These are phyloP conservation scores for Tolypocladium sp. DNA, from an alignment of 2,329 filamentous ascomycete genomes.

Conservation along the genomic window DNA sequence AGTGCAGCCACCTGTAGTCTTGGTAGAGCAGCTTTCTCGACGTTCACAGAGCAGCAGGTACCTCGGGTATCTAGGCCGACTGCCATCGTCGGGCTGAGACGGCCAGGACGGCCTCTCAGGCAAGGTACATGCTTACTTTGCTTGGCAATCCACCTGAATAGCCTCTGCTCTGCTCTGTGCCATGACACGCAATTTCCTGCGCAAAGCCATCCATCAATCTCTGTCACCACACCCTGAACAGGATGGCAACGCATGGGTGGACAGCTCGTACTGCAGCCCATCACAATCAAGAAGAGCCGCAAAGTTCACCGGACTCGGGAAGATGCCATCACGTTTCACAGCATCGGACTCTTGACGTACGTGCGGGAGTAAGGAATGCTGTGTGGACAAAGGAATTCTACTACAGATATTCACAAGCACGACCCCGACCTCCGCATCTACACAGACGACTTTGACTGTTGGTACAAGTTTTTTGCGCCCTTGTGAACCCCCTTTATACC, in stretches of 20 bases:
- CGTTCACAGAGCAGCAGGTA: neutral
- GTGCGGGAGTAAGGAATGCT: neutral
- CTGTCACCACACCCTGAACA: neutral
- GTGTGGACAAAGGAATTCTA: slow-evolving; percentile 28
- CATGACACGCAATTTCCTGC: no score
- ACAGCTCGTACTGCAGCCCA: neutral
- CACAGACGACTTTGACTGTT: slow-evolving; percentile 31
- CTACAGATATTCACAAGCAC: slow-evolving; percentile 37
- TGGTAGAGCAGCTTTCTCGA: neutral
- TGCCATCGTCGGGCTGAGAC: neutral
- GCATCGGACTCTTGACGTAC: neutral
- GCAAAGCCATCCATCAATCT: neutral
- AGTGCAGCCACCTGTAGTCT: neutral
- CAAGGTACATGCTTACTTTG: neutral
- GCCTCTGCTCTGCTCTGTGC: neutral
- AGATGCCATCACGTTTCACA: neutral
- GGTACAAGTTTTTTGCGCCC: slow-evolving; percentile 25
- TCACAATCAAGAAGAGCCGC: no score
- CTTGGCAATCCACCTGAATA: neutral
- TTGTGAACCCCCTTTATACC: slow-evolving; percentile 56
- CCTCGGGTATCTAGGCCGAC: neutral
- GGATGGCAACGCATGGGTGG: neutral
- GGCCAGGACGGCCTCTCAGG: neutral
- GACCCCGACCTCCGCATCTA: slow-evolving; percentile 25
- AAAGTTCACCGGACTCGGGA: neutral